Evolutionary conservation across 306 rosid species (phyloP).

Genomic region (Cucurbita pepo): DNA sequence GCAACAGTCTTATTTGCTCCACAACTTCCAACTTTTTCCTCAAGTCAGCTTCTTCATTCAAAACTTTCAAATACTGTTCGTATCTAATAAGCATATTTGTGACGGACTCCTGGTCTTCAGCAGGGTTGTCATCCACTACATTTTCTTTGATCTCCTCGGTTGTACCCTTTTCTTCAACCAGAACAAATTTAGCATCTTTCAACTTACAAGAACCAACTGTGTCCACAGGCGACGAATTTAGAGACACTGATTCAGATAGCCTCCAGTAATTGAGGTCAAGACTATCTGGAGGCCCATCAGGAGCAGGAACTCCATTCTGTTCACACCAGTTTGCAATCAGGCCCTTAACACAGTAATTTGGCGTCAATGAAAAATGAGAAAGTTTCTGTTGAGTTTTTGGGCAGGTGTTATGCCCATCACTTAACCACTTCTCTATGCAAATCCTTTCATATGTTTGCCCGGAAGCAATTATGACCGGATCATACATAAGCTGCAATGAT

Average conservation of each 20-base stretch:
- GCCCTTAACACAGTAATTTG: slow-evolving; percentile 90
- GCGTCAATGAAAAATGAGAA: slow-evolving; percentile 70
- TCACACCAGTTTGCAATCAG: slow-evolving; percentile 94
- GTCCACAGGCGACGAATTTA: slow-evolving; percentile 43
- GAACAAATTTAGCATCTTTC: slow-evolving; percentile 66
- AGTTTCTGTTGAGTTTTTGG: slow-evolving; percentile 86
- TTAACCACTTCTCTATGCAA: slow-evolving; percentile 92
- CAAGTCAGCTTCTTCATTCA: slow-evolving; percentile 45
- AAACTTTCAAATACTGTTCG: slow-evolving; percentile 32
- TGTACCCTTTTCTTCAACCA: slow-evolving; percentile 51
- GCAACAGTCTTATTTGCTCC: slow-evolving; percentile 47
- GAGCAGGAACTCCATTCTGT: slow-evolving; percentile 65
- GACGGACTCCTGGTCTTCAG: slow-evolving; percentile 33
- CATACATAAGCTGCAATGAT: slow-evolving; percentile 88
- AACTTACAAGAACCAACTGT: slow-evolving; percentile 59
- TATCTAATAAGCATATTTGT: slow-evolving; percentile 23
- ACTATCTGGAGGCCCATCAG: slow-evolving; percentile 85
- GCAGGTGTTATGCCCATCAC: slow-evolving; percentile 80
- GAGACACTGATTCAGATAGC: slow-evolving; percentile 60
- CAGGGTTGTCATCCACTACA: slow-evolving; percentile 31
- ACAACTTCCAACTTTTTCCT: slow-evolving; percentile 48
- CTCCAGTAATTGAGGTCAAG: slow-evolving; percentile 95
- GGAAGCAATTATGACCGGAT: slow-evolving; percentile 88
- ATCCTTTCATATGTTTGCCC: slow-evolving; percentile 93
- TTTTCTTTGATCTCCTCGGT: slow-evolving; percentile 41